Percentiles rank a stretch among this genome's conserved stretches.
phyloP scores from a whole-genome alignment of 306 rosid genomes.

The Hippophae gyantsensis region DNA sequence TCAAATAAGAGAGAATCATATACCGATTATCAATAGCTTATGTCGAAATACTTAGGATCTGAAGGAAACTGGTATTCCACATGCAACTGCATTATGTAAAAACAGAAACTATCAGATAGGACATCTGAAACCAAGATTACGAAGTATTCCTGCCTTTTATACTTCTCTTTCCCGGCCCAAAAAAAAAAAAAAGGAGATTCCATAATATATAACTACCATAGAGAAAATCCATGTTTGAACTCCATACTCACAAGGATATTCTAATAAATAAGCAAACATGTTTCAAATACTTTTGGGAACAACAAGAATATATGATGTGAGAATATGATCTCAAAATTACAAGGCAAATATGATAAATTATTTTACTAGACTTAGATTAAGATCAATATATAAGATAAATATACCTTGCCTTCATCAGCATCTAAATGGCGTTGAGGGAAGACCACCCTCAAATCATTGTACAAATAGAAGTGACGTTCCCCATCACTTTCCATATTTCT shows the following conservation, averaged over 20 bases:
- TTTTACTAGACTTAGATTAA: neutral
- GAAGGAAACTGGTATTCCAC: constrained; percentile 74
- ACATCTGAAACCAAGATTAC: neutral
- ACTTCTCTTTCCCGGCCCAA: no score
- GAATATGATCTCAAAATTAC: no score
- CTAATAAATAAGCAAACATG: no score
- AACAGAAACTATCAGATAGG: constrained; percentile 2
- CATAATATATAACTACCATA: no score
- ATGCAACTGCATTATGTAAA: constrained; percentile 42
- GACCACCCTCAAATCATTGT: constrained; percentile 66
- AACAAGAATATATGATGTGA: no score
- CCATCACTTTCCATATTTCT: constrained; percentile 26
- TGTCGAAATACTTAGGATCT: constrained; percentile 63
- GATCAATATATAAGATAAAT: neutral
- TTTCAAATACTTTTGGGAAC: no score
- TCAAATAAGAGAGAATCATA: constrained; percentile 4
- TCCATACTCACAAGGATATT: no score
- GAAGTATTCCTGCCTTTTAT: no score
- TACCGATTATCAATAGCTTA: constrained; percentile 29
- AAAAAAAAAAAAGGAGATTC: no score
- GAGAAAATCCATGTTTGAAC: no score
- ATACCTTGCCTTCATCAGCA: constrained; percentile 84
- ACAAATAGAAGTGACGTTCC: constrained; percentile 71
- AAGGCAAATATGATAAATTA: no score
- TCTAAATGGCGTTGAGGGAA: constrained; percentile 88